phyloP scores from a whole-genome alignment of 139 green algal species.

The Chlorella sp. region DNA sequence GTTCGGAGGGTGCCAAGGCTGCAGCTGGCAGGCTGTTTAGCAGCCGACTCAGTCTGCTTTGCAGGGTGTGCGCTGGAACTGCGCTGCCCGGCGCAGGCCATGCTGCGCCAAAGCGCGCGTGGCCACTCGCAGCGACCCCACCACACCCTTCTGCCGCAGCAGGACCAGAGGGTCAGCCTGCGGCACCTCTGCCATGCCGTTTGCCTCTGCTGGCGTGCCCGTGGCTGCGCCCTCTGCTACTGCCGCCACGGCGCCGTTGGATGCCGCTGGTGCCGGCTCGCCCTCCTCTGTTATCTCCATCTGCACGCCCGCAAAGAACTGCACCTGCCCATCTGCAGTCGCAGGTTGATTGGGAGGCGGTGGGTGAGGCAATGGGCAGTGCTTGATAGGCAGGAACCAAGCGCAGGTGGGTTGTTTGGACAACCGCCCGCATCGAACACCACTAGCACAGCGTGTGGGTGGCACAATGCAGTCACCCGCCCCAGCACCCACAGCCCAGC shows the following conservation, averaged over 20 bases:
- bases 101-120: conserved; percentile 41
- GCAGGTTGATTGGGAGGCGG: not conserved
- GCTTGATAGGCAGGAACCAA: no score
- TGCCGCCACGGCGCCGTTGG: not conserved
- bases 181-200: not conserved
- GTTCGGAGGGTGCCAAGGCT: no score
- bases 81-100: conserved; percentile 35
- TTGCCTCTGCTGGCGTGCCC: not conserved
- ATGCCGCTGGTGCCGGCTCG: not conserved
- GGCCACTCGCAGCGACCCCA: conserved; percentile 63
- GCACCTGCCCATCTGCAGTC: conserved; percentile 44
- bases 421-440: no score
- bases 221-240: not conserved
- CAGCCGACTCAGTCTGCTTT: not conserved
- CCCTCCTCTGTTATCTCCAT: not conserved
- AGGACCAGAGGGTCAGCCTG: conserved; percentile 21
- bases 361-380: not conserved
- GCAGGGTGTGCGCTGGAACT: conserved; percentile 21
- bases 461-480: no score
- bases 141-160: conserved; percentile 59
- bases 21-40: no score
- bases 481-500: no score
- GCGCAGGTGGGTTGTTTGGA: no score
- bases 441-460: no score
- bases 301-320: conserved; percentile 74